Evolutionary conservation across 1,284 basidiomycete species (phyloP).

Genomic region (Puccinia coronata): DNA sequence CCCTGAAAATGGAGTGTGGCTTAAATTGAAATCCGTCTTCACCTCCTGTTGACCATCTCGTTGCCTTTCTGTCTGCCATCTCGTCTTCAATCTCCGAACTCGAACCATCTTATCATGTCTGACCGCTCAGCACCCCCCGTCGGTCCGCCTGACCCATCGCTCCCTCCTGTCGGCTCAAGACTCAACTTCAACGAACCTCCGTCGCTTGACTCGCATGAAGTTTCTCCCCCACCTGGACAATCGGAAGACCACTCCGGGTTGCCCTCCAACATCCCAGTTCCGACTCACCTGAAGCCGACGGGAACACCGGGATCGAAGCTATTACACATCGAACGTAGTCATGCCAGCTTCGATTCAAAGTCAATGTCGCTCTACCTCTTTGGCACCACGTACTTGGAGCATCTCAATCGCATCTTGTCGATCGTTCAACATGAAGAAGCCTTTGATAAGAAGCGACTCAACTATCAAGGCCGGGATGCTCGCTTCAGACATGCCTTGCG

Average conservation of each 20-base stretch:
- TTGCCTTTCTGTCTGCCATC: neutral
- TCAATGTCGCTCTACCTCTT: conserved; percentile 56
- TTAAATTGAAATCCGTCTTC: too few species aligned
- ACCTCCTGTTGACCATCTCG: neutral
- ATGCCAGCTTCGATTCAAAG: conserved; percentile 55
- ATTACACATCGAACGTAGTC: conserved; percentile 55
- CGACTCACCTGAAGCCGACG: conserved; percentile 55
- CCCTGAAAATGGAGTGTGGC: too few species aligned
- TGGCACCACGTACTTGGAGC: conserved; percentile 54
- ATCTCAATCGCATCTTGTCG: conserved; percentile 53
- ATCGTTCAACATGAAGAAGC: conserved; percentile 54
- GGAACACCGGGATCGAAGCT: conserved; percentile 54
- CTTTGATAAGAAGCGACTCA: conserved; percentile 55
- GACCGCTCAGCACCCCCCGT: conserved; percentile 25
- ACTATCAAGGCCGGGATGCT: conserved; percentile 56
- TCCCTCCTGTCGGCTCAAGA: conserved; percentile 24
- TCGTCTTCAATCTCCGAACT: neutral
- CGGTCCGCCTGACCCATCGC: conserved; percentile 33
- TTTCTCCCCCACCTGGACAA: conserved; percentile 11
- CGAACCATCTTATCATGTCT: conserved; percentile 14
- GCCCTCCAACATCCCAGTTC: conserved; percentile 49
- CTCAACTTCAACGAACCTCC: conserved; percentile 24
- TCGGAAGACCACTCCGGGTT: conserved; percentile 26
- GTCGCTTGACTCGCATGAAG: neutral
- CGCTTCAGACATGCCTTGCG: conserved; percentile 56